A percentile compares a stretch with the other conserved stretches of the same genome.
These are phyloP conservation scores for Teratosphaeria gauchensis DNA, from an alignment of 2,329 filamentous ascomycete genomes.

Conservation along the genomic window DNA sequence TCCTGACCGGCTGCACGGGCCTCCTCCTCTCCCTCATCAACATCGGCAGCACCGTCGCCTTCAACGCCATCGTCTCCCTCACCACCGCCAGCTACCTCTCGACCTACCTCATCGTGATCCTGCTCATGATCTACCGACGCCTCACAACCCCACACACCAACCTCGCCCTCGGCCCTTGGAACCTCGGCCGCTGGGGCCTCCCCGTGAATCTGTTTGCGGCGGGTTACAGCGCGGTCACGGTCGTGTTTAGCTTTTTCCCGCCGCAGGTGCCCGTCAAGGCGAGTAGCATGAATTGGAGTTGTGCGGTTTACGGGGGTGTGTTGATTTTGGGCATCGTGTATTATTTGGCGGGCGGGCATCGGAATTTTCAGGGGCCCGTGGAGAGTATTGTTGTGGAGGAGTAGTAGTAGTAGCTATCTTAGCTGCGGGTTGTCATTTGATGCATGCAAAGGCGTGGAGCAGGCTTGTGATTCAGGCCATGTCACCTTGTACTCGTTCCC, in stretches of 20 bases:
- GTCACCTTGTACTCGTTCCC: too few species aligned
- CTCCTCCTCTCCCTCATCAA: constrained; percentile 14
- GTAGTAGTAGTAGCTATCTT: too few species aligned
- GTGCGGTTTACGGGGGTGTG: constrained; percentile 33
- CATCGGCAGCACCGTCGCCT: constrained; percentile 19
- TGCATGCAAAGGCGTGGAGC: too few species aligned
- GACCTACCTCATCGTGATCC: constrained; percentile 4
- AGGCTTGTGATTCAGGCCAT: too few species aligned
- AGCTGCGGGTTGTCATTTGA: too few species aligned
- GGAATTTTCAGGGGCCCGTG: neutral
- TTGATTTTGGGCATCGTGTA: constrained; percentile 33
- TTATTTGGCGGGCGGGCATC: constrained; percentile 25
- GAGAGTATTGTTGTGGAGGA: neutral
- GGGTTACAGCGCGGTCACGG: constrained; percentile 7
- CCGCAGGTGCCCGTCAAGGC: constrained; percentile 23
- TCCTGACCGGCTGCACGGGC: constrained; percentile 13
- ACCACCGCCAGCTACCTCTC: neutral
- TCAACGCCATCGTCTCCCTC: constrained; percentile 26
- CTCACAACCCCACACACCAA: neutral
- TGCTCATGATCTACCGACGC: neutral
- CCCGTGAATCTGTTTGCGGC: constrained; percentile 24
- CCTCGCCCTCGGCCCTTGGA: constrained; percentile 2
- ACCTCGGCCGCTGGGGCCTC: neutral
- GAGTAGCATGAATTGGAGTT: constrained; percentile 41
- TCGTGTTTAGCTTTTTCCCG: constrained; percentile 11